Evolutionary conservation across 164 flowering plant species (phyloP).

Genomic region (Magnolia kwangsiensis): DNA sequence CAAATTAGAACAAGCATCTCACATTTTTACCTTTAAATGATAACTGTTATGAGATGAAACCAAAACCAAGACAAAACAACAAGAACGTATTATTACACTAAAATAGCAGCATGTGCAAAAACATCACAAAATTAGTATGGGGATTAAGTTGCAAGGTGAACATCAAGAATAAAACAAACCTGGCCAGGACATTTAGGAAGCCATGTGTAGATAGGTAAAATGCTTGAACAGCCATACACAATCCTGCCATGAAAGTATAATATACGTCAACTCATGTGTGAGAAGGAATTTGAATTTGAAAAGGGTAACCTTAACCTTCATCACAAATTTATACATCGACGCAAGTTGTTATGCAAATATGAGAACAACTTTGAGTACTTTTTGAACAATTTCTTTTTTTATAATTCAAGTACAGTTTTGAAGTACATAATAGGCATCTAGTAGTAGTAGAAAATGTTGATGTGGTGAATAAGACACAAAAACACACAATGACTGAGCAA

Average conservation of each 20-base stretch:
- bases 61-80: not conserved
- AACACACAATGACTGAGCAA: no score
- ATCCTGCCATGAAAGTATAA: slow-evolving; percentile 46
- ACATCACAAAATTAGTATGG: not conserved
- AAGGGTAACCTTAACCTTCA: not conserved
- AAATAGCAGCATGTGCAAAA: not conserved
- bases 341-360: no score
- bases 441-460: not conserved
- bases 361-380: no score
- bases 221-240: slow-evolving; percentile 97
- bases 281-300: not conserved
- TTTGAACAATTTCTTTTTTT: no score
- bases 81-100: no score
- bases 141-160: not conserved
- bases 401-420: not conserved
- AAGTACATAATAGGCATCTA: not conserved
- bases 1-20: not conserved
- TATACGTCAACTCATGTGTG: slow-evolving; percentile 3
- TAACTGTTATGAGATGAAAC: not conserved
- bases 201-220: slow-evolving; percentile 65
- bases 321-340: not conserved
- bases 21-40: not conserved
- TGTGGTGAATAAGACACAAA: not conserved
- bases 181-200: slow-evolving; percentile 62
- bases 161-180: slow-evolving; percentile 40